Evolutionary conservation across 371 early-diverging fungal genomes (phyloP).

Genomic region (Batrachochytrium dendrobatidis): DNA sequence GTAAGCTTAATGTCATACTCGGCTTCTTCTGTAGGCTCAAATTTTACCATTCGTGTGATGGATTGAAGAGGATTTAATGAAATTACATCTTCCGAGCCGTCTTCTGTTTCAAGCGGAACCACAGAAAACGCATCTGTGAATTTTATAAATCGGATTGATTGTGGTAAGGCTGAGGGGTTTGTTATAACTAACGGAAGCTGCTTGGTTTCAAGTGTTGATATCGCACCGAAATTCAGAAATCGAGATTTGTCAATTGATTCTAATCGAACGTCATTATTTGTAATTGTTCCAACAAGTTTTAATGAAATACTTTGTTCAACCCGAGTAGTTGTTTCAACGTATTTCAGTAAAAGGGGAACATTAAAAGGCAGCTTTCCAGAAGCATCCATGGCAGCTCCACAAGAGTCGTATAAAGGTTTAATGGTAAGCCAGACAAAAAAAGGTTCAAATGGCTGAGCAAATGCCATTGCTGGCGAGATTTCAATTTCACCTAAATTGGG

Average conservation of each 20-base stretch:
- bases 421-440: slow-evolving; percentile 26
- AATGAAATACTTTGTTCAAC: slow-evolving; percentile 18
- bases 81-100: slow-evolving; percentile 8
- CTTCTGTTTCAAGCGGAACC: slow-evolving; percentile 5
- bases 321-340: slow-evolving; percentile 15
- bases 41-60: slow-evolving; percentile 11
- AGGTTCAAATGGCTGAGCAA: slow-evolving; percentile 27
- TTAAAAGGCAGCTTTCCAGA: slow-evolving; percentile 13
- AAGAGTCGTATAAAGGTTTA: slow-evolving; percentile 18
- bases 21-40: slow-evolving; percentile 20
- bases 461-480: slow-evolving; percentile 22
- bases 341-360: slow-evolving; percentile 16
- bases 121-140: not conserved
- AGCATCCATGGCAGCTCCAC: slow-evolving; percentile 6
- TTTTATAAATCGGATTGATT: slow-evolving; percentile 16
- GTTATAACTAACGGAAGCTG: slow-evolving; percentile 16
- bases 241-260: not conserved
- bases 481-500: slow-evolving; percentile 22
- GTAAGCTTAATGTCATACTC: slow-evolving; percentile 8
- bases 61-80: slow-evolving; percentile 9
- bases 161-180: slow-evolving; percentile 21
- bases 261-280: slow-evolving; percentile 18
- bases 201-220: slow-evolving; percentile 14
- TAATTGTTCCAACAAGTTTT: slow-evolving; percentile 11
- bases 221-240: slow-evolving; percentile 15